phyloP scores from a whole-genome alignment of 306 rosid species.

The Dryas alaskensis region DNA sequence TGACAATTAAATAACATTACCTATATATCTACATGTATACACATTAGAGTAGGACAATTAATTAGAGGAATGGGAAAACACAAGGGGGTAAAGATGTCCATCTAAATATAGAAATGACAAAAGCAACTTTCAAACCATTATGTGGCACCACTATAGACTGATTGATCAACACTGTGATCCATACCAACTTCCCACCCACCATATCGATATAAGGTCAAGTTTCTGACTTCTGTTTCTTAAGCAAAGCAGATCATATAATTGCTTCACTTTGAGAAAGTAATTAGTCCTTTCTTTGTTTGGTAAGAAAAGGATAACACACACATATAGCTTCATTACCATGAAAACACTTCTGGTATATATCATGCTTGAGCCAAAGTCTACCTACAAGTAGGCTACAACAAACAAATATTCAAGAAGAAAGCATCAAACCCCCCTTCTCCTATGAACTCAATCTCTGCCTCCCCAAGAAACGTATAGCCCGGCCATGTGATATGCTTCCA shows the following conservation, averaged over 20 bases:
- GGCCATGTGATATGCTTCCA: conserved; percentile 35
- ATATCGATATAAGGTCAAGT: conserved; percentile 3
- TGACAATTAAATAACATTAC: too few species aligned
- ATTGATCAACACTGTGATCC: conserved; percentile 18
- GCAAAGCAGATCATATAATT: background rate
- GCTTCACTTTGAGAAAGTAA: background rate
- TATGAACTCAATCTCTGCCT: background rate
- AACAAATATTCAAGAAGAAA: background rate
- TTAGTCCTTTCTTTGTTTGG: background rate
- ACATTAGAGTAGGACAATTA: background rate
- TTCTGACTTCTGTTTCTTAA: background rate
- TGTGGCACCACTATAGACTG: conserved; percentile 26
- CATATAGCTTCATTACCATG: background rate
- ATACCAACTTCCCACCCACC: conserved; percentile 38
- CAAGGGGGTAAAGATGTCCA: conserved; percentile 1
- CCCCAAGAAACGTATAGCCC: conserved; percentile 21
- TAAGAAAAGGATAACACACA: background rate
- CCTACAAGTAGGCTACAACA: background rate
- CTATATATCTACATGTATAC: too few species aligned
- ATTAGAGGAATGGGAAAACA: background rate
- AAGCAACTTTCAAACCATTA: conserved; percentile 27
- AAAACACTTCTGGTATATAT: background rate
- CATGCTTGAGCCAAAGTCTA: background rate
- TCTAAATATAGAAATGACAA: conserved; percentile 10
- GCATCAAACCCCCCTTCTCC: background rate